Percentiles rank a stretch among this genome's conserved stretches.
phyloP scores from a whole-genome alignment of 2,329 filamentous ascomycete species.

The Anisogramma anomala region DNA sequence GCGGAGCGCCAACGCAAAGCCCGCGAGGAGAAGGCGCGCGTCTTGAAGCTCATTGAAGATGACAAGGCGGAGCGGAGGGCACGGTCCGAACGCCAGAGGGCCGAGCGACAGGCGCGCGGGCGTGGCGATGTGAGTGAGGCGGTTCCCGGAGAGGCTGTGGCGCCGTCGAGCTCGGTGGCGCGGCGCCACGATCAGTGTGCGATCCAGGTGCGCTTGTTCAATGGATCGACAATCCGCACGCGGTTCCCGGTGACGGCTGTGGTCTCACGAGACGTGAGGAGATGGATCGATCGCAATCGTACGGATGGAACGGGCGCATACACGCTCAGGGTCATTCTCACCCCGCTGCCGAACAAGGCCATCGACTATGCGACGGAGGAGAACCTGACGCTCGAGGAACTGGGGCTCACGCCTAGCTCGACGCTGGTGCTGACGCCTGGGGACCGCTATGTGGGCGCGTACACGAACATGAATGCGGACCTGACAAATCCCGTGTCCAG shows the following conservation, averaged over 20 bases:
- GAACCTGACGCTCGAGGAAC: constrained; percentile 49
- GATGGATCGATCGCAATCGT: constrained; percentile 61
- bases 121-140: constrained; percentile 17
- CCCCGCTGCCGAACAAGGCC: constrained; percentile 62
- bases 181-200: constrained; percentile 34
- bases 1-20: constrained; percentile 55
- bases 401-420: constrained; percentile 66
- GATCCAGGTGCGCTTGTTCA: constrained; percentile 71
- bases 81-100: constrained; percentile 39
- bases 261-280: constrained; percentile 54
- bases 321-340: constrained; percentile 72
- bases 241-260: constrained; percentile 56
- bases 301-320: constrained; percentile 53
- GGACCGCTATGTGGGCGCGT: constrained; percentile 33
- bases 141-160: constrained; percentile 18
- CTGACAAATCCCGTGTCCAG: constrained; percentile 21
- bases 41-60: constrained; percentile 64
- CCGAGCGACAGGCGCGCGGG: constrained; percentile 24
- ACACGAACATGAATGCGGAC: constrained; percentile 19
- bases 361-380: constrained; percentile 65
- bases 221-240: constrained; percentile 67
- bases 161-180: constrained; percentile 21
- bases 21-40: constrained; percentile 55
- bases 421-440: constrained; percentile 74
- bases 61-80: constrained; percentile 59